A percentile compares a stretch with the other conserved stretches of the same genome.
phyloP scores from a whole-genome alignment of 352 stramenopile species.

The Phytophthora quininea region DNA sequence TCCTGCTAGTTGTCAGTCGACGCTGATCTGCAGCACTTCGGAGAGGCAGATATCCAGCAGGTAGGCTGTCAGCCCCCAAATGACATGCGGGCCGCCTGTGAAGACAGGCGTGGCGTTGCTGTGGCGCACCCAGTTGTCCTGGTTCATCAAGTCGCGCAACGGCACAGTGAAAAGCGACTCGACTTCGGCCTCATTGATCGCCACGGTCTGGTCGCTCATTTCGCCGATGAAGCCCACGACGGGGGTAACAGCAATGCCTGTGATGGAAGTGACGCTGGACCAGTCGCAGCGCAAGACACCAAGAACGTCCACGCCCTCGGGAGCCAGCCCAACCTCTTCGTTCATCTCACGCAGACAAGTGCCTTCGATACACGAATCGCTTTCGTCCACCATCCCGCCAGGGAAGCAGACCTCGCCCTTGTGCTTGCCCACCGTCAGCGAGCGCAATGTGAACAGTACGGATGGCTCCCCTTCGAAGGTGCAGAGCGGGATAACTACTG shows the following conservation, averaged over 20 bases:
- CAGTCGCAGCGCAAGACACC: conserved; percentile 97
- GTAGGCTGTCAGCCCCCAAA: conserved; percentile 97
- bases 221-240: conserved; percentile 97
- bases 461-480: conserved; percentile 95
- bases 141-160: conserved; percentile 86
- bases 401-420: conserved; percentile 97
- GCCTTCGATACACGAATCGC: conserved; percentile 93
- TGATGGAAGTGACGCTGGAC: conserved; percentile 94
- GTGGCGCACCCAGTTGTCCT: conserved; percentile 80
- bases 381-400: conserved; percentile 94
- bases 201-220: conserved; percentile 89
- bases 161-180: conserved; percentile 96
- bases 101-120: conserved; percentile 93
- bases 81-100: conserved; percentile 93
- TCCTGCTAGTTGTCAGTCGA: conserved; percentile 6
- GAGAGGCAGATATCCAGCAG: conserved; percentile 91
- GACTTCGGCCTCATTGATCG: conserved; percentile 96
- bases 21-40: conserved; percentile 63
- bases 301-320: conserved; percentile 89
- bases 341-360: conserved; percentile 98
- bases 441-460: conserved; percentile 96
- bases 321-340: conserved; percentile 94
- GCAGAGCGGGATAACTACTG: conserved; percentile 97
- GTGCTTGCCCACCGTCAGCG: conserved; percentile 91
- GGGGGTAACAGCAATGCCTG: conserved; percentile 97